A percentile compares a stretch with the other conserved stretches of the same genome.
Conservation (phyloP, 1,284 basidiomycete species). For the Heliocybe sulcata region DNA sequence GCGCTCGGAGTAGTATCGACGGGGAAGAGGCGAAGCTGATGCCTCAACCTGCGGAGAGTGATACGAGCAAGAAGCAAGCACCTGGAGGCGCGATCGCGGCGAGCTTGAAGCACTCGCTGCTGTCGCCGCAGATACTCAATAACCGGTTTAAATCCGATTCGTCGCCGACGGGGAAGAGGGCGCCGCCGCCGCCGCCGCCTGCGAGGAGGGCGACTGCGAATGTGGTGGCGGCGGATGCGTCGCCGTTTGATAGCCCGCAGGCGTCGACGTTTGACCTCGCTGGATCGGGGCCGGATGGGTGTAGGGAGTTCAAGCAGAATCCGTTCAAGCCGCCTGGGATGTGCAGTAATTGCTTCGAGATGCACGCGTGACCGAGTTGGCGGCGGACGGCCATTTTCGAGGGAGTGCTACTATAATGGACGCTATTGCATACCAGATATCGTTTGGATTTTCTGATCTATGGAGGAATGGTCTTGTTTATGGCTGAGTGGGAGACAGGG, state of each 20-base stretch:
- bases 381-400: too few relatives aligned
- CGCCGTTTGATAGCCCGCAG: slow-evolving; percentile 43
- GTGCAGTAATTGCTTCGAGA: slow-evolving; percentile 53
- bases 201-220: slow-evolving; percentile 5
- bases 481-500: too few relatives aligned
- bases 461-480: too few relatives aligned
- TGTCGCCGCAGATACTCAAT: slow-evolving; percentile 2
- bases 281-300: slow-evolving; percentile 15
- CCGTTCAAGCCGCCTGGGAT: slow-evolving; percentile 55
- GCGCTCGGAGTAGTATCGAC: slow-evolving; percentile 32
- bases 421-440: too few relatives aligned
- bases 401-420: too few relatives aligned
- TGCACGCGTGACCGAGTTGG: slow-evolving; percentile 24
- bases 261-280: slow-evolving; percentile 19
- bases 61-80: not conserved
- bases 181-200: slow-evolving; percentile 34
- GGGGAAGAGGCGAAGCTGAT: slow-evolving; percentile 28
- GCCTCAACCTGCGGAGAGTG: slow-evolving; percentile 10
- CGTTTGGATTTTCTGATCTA: too few relatives aligned
- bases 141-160: slow-evolving; percentile 6
- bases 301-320: slow-evolving; percentile 49
- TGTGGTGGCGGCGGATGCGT: slow-evolving; percentile 22
- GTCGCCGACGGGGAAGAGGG: slow-evolving; percentile 13
- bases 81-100: not conserved
- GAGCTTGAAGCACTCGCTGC: not conserved